These are phyloP conservation scores for Penicillium sp. DNA, from an alignment of 2,329 filamentous ascomycete genomes.

Conservation along the genomic window DNA sequence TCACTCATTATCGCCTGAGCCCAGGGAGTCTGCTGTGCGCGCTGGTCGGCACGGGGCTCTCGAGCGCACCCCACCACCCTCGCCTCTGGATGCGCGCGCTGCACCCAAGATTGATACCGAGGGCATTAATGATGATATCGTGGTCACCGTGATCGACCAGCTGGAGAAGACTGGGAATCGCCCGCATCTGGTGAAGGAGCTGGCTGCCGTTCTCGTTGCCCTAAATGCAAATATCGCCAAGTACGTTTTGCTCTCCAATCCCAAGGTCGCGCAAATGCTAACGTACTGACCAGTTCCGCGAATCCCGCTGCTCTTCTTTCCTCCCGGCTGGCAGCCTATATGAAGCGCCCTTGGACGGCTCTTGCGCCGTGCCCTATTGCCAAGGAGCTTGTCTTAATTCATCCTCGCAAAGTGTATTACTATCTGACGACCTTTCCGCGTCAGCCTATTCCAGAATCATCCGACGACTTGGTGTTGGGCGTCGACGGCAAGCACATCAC, in stretches of 20 bases:
- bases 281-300: slow-evolving; percentile 64
- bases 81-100: slow-evolving; percentile 53
- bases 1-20: slow-evolving; percentile 43
- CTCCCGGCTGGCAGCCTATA: slow-evolving; percentile 80
- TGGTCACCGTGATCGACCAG: slow-evolving; percentile 82
- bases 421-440: slow-evolving; percentile 85
- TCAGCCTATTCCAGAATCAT: slow-evolving; percentile 69
- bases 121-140: slow-evolving; percentile 89
- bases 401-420: slow-evolving; percentile 93
- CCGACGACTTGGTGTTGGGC: slow-evolving; percentile 49
- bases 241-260: slow-evolving; percentile 54
- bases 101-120: slow-evolving; percentile 67
- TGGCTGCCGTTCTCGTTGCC: slow-evolving; percentile 72
- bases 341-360: slow-evolving; percentile 80
- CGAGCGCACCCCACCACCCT: slow-evolving; percentile 76
- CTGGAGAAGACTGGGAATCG: slow-evolving; percentile 85
- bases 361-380: slow-evolving; percentile 78
- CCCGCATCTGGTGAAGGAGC: slow-evolving; percentile 90
- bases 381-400: slow-evolving; percentile 86
- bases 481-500: slow-evolving; percentile 64
- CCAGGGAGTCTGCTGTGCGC: slow-evolving; percentile 21
- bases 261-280: slow-evolving; percentile 13
- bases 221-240: slow-evolving; percentile 81
- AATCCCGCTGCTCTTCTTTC: slow-evolving; percentile 95
- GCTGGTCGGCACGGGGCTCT: slow-evolving; percentile 48